phyloP scores from a whole-genome alignment of 1,284 basidiomycete species.

The Ganoderma boninense region DNA sequence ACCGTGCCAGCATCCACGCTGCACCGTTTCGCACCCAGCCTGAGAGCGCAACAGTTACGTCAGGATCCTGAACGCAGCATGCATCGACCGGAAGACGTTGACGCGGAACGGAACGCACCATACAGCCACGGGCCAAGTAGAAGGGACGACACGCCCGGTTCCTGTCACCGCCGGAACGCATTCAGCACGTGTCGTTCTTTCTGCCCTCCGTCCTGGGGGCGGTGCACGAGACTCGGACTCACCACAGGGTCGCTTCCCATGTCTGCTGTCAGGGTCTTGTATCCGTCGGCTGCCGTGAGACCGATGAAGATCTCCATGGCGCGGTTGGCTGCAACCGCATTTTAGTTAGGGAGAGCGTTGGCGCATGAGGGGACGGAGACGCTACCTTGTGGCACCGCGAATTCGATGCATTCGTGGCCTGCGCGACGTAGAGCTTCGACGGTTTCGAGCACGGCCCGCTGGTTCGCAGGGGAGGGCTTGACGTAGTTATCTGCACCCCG shows the following conservation, averaged over 20 bases:
- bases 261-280: conserved; percentile 71
- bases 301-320: conserved; percentile 73
- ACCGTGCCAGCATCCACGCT: conserved; percentile 54
- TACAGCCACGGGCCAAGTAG: conserved; percentile 28
- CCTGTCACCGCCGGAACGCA: conserved; percentile 19
- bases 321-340: conserved; percentile 49
- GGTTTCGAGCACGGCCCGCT: conserved; percentile 82
- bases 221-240: conserved; percentile 19
- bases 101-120: conserved; percentile 21
- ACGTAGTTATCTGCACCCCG: conserved; percentile 61
- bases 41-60: conserved; percentile 56
- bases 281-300: conserved; percentile 81
- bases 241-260: conserved; percentile 78
- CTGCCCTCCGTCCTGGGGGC: background rate
- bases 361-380: background rate
- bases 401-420: conserved; percentile 84
- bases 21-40: conserved; percentile 60
- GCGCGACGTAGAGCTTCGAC: conserved; percentile 69
- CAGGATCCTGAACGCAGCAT: conserved; percentile 49
- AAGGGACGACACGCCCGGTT: conserved; percentile 28
- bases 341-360: background rate
- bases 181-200: background rate
- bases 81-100: background rate
- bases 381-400: conserved; percentile 61
- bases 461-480: conserved; percentile 81